Conservation (phyloP, 768 basidiomycete genomes). For the Guyanaporus albipodus region DNA sequence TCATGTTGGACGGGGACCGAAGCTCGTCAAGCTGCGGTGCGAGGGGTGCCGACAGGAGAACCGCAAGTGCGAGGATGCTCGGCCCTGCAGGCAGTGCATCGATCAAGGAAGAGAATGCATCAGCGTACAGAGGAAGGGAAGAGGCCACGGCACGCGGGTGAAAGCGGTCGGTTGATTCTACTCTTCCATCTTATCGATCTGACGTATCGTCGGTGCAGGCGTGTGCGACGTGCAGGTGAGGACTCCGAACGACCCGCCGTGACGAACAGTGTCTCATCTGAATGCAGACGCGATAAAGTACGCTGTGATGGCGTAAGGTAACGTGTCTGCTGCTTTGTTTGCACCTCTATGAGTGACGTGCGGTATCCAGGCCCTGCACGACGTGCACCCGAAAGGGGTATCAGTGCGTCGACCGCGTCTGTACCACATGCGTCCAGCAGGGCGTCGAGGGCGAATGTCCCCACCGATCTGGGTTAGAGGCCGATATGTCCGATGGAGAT, state of each 20-base stretch:
- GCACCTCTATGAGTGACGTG: constrained; percentile 4
- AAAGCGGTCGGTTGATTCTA: constrained; percentile 46
- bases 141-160: constrained; percentile 57
- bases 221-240: constrained; percentile 57
- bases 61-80: constrained; percentile 54
- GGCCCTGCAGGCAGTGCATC: constrained; percentile 53
- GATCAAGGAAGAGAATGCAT: constrained; percentile 46
- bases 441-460: constrained; percentile 45
- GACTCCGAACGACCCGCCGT: constrained; percentile 4
- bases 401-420: constrained; percentile 50
- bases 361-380: constrained; percentile 42
- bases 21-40: constrained; percentile 56
- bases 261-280: constrained; percentile 12
- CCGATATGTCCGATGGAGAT: constrained; percentile 27
- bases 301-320: constrained; percentile 59
- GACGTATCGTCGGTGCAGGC: constrained; percentile 38
- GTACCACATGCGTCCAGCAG: constrained; percentile 41
- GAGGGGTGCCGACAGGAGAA: constrained; percentile 54
- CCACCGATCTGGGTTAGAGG: constrained; percentile 32
- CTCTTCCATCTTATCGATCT: constrained; percentile 3
- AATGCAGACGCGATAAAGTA: constrained; percentile 54
- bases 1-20: constrained; percentile 52
- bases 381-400: constrained; percentile 49
- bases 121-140: constrained; percentile 46
- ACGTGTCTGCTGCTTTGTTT: constrained; percentile 8